These are phyloP conservation scores for Karstenula rhodostoma DNA, from an alignment of 2,329 filamentous ascomycete genomes.

Conservation along the genomic window DNA sequence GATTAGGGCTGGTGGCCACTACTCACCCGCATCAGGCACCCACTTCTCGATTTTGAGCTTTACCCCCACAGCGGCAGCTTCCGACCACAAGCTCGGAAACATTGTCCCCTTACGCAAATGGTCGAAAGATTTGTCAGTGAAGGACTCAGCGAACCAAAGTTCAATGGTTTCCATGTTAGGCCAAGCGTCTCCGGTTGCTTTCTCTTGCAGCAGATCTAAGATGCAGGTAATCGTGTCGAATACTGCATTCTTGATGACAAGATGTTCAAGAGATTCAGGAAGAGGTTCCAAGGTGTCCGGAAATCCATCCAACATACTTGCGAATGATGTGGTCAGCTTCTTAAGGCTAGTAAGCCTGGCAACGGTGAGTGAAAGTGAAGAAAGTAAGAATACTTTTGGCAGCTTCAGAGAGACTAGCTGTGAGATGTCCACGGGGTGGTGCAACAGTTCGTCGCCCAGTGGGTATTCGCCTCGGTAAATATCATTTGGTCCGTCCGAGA, in stretches of 20 bases:
- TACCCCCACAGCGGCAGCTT: background rate
- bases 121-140: background rate
- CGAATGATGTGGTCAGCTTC: background rate
- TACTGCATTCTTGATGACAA: background rate
- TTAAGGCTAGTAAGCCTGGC: background rate
- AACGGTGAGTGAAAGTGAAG: background rate
- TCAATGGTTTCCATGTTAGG: background rate
- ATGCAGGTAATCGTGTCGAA: background rate
- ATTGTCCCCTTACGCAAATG: background rate
- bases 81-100: background rate
- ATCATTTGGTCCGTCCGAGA: background rate
- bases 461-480: background rate
- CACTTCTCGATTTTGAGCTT: background rate
- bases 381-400: no score
- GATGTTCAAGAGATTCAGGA: background rate
- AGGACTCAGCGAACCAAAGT: background rate
- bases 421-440: background rate
- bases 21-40: background rate
- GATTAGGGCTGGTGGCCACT: no score
- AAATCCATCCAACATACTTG: background rate
- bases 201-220: background rate
- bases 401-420: background rate
- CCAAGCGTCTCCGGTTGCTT: background rate
- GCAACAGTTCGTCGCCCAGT: background rate
- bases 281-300: background rate